Base-by-base conservation (phyloP, 2,329 filamentous ascomycete genomes). In the Aspergillus persii region DNA sequence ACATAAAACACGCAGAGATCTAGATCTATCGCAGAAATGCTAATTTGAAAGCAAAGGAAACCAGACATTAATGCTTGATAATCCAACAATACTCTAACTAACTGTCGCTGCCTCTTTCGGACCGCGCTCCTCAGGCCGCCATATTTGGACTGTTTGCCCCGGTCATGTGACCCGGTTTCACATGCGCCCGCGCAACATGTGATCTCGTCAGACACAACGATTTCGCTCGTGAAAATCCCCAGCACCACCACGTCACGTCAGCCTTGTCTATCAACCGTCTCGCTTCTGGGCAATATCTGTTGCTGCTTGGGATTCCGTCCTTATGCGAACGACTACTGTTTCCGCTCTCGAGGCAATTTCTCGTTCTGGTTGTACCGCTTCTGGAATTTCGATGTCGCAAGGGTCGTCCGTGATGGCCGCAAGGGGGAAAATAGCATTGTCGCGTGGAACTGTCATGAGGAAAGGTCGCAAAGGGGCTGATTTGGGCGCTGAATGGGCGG, bases 291-390 rank as follows among this genome's bases (percentile, higher is more conserved):
- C 48, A 39, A 27, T 53, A 47, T 12, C n/a, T 54, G 39, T 47
- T 30, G 59, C 64, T 61, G 62, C 64, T 54, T 51, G 41, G 53
- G 59, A 41, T n/a, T 7, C 31, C 30, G 47, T 56, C 44, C 36
- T 51, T 33, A 12, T 56, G 41, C 31, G 26, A 41, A 29, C 36
- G 30, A 49, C 29, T 31, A 41, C 36, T 41, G 15, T n/a, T 15
- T n/a, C 1, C 36, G 12, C 30, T n/a, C 5, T 31, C 41, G 12
- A 47, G 41, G 46, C 31, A 39, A 47, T 15, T 23, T 4, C 26
- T 27, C 23, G 18, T 15, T 9, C 26, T 12, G 8, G 18, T 11
- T 27, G 44, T 47, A 44, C 39, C 18, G 44, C 44, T 47, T 47
- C 44, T 27, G 44, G 44, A 15, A 27, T 15, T 26, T 46, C n/a